Base-by-base conservation (phyloP, 352 stramenopile genomes). In the Phytophthora kernoviae region DNA sequence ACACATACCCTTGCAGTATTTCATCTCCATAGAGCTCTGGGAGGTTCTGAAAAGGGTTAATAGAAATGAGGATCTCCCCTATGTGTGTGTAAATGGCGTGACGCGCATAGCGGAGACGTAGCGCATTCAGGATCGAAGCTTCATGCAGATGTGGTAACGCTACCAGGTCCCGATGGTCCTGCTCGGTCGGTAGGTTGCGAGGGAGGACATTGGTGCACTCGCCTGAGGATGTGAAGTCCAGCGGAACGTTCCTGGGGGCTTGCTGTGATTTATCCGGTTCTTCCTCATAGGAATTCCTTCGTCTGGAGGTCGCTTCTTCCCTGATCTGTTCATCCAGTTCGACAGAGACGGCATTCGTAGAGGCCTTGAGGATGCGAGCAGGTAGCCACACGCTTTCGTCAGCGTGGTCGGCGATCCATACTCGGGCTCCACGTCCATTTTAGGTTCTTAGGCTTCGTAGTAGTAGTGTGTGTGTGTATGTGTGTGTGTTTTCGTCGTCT, bases 51-150 rank as follows among this genome's bases (percentile, higher is more conserved):
- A 93, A 94, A 14, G 87, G 87, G 52, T 96, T 96, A 53, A 94
- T 90, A 15, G 87, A 93, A 56, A 96, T 80, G 30, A 94, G 65
- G 41, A 96, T 94, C 43, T 96, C 85, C 37, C 84, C 88, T 39
- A 93, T 93, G 59, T 79, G 81, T 9, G 88, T 96, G 67, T 96
- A 96, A 67, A 96, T 96, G 44, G 70, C 75, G 59, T 96, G 78
- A 32, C 84, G 78, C 36, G 81, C 74, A 65, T 93, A 96, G 22
- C 87, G 87, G 45, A 84, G 65, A 2, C 75, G 79, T 52, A 96
- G 76, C 33, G 81, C 79, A 41, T 94, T 78, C 14, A 96, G 76
- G 36, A 96, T 93, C 1, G 84, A 89, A 18, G 88, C 84, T 49
- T 94, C 88, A 49, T 96, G 87, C 21, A 96, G 66, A 59, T 96